Base-by-base conservation (phyloP, 768 basidiomycete genomes). In the Phaeotremella skinneri region DNA sequence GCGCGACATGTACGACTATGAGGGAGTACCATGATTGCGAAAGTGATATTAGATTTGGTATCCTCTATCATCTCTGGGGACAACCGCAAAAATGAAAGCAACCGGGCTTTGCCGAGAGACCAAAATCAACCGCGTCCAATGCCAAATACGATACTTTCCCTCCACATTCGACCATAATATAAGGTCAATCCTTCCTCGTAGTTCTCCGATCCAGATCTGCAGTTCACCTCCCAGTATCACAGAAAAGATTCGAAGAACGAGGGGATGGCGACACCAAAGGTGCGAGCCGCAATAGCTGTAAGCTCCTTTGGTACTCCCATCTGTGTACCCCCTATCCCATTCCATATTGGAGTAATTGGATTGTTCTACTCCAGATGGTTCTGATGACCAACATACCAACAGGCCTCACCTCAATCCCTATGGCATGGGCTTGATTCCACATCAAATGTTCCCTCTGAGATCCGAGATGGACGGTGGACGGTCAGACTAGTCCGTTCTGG, bases 261-360 rank as follows among this genome's bases (percentile, higher is more conserved):
- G n/a, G n/a, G 23, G 11, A 45, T 45, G 43, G 43, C 43, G 23
- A 45, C 43, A 7, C 43, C 11, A 45, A 45, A 45, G 23, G 43
- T 45, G 9, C 13, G 43, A 45, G 21, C 43, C 23, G 43, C 43
- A 45, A 45, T 20, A 9, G 43, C 43, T 45, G 43, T 45, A 45
- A 45, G 43, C 23, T 13, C 11, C 23, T 21, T 20, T 37, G 7
- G 9, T 37, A 7, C 7, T 37, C 7, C 34, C 34, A 37, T 37
- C 34, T 7, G 7, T 7, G 17, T 7, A 37, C 17, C 34, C 34
- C 9, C 34, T 7, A 7, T 17, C 17, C 34, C 34, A 37, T 37
- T 37, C 17, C 34, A 17, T 37, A 7, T 7, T 37, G 17, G 9
- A 7, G 17, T 37, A 7, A 37, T 17, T 37, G 34, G n/a, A n/a